Base-by-base conservation (phyloP, 2,329 filamentous ascomycete species). In the Penicillium corylophilum region DNA sequence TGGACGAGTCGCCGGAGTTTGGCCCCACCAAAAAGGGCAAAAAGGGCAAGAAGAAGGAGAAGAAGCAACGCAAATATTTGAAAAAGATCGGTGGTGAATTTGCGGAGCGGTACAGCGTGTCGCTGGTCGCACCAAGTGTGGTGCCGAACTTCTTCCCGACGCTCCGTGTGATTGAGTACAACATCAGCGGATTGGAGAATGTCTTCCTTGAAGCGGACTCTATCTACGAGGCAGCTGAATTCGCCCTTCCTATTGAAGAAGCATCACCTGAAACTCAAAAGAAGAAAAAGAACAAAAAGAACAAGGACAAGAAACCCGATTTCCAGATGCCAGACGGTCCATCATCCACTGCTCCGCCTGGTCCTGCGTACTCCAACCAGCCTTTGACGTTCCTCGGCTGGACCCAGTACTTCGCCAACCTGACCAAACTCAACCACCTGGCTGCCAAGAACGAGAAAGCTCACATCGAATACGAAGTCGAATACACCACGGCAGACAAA, bases 111-210 rank as follows among this genome's bases (percentile, higher is more conserved):
- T 99, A 90, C 69, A 87, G 91, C 47, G 72, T 95, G 5, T 86
- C 89, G 0, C 77, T 94, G 23, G 86, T 97, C 50, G 83, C 87
- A 42, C 89, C 93, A 0, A 97, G 92, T 66, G 78, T 99, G 33
- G 89, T 97, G 8, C 94, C 93, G 6, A 96, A 94, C 66, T 95
- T 90, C 71, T 94, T 92, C 59, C 94, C 93, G 0, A 91, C 89
- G 0, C 73, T 96, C 28, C 84, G 92, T n/a, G 81, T 99, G n/a
- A 79, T 93, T 58, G 90, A 96, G 65, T 99, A 97, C 77, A 97
- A 99, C 68, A 90, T 90, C 48, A 89, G 80, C 0, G 90, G 90
- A 0, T 69, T 96, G 3, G 87, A 90, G 57, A 64, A 83, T 46
- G 61, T 69, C 0, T 65, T 74, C 1, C 71, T 77, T 1, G 68